These are phyloP conservation scores for Porcisia deanei DNA, from an alignment of 208 protist species.

Conservation along the genomic window DNA sequence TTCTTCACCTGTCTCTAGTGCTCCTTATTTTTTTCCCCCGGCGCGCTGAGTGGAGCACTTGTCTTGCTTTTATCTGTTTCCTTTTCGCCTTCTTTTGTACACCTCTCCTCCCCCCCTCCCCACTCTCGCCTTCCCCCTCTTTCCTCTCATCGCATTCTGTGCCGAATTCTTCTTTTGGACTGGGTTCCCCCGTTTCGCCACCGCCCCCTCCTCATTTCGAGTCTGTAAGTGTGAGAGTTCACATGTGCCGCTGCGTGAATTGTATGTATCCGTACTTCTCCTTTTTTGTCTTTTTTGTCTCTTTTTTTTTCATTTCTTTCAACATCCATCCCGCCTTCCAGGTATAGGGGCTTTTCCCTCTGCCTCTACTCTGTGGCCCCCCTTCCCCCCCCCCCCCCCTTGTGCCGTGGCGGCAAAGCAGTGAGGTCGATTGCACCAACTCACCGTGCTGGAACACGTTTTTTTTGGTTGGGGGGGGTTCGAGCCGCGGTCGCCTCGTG, in stretches of 20 bases:
- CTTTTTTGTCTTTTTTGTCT: neutral
- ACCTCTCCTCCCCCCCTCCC: neutral
- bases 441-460: too few species aligned
- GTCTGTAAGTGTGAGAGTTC: neutral
- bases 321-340: neutral
- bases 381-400: neutral
- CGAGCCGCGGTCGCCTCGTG: too few species aligned
- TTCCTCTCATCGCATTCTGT: constrained; percentile 6
- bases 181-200: neutral
- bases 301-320: neutral
- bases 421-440: too few species aligned
- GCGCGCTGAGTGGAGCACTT: neutral
- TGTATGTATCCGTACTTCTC: neutral
- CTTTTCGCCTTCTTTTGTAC: too few species aligned
- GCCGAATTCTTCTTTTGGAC: neutral
- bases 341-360: neutral
- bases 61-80: neutral
- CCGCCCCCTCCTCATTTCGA: neutral
- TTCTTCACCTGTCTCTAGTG: constrained; percentile 6
- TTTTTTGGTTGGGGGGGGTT: too few species aligned
- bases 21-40: neutral
- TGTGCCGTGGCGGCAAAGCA: neutral
- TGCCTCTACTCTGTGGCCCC: neutral
- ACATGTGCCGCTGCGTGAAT: neutral
- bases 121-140: neutral